These are phyloP conservation scores for Monilinia aucupariae DNA, from an alignment of 2,329 filamentous ascomycete genomes.

Conservation along the genomic window DNA sequence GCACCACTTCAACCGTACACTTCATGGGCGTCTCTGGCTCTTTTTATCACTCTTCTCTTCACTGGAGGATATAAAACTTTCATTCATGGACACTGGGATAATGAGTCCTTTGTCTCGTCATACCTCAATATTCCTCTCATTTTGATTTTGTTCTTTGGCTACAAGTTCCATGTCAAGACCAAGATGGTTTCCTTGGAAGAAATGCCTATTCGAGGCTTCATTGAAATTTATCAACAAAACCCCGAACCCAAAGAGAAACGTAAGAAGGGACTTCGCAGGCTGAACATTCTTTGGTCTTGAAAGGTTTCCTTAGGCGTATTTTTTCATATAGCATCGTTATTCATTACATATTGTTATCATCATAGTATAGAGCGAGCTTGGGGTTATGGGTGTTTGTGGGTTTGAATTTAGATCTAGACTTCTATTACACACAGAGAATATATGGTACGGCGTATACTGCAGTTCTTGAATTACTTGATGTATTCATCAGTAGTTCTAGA, in stretches of 20 bases:
- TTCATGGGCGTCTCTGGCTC: constrained; percentile 54
- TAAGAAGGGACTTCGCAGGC: constrained; percentile 28
- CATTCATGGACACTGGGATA: constrained; percentile 53
- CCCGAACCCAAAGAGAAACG: constrained; percentile 35
- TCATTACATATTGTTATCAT: not conserved
- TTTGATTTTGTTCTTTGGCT: constrained; percentile 41
- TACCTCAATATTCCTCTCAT: constrained; percentile 49
- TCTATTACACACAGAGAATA: not conserved
- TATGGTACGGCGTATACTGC: not conserved
- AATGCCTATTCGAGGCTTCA: constrained; percentile 37
- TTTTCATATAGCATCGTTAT: not conserved
- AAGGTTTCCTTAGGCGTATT: not conserved
- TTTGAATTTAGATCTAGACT: not conserved
- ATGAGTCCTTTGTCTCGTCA: constrained; percentile 53
- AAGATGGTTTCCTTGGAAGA: constrained; percentile 38
- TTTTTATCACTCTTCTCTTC: constrained; percentile 60
- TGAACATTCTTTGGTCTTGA: constrained; percentile 36
- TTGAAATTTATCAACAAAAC: constrained; percentile 36
- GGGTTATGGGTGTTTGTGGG: not conserved
- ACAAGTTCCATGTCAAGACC: constrained; percentile 50
- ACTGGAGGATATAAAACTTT: constrained; percentile 65
- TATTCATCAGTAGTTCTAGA: not conserved
- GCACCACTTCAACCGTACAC: constrained; percentile 44
- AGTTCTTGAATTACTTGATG: not conserved
- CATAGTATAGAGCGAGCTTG: not conserved